Conservation (phyloP, 2,329 filamentous ascomycete genomes). For the Apiospora sp. region DNA sequence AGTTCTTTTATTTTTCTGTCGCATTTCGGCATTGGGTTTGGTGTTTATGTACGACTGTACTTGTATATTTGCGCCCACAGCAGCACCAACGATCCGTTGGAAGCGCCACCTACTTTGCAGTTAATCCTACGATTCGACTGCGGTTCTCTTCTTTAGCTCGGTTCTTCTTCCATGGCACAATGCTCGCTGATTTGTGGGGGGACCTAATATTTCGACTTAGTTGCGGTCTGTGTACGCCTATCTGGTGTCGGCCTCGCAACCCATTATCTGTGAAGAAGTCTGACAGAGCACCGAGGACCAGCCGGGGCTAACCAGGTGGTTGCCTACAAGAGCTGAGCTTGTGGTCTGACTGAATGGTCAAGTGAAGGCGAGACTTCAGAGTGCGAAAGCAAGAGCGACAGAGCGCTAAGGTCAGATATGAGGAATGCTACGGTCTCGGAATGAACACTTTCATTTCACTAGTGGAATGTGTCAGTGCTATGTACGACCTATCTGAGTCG, state of each 20-base stretch:
- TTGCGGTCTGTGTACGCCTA: not conserved
- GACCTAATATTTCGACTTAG: not conserved
- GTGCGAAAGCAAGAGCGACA: not conserved
- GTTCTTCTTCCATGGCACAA: not conserved
- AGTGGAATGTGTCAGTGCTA: not conserved
- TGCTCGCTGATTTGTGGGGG: not conserved
- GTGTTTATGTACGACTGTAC: not conserved
- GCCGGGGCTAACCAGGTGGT: not conserved
- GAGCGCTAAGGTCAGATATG: not conserved
- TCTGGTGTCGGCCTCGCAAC: not conserved
- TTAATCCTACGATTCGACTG: not conserved
- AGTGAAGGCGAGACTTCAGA: not conserved
- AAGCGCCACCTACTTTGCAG: not conserved
- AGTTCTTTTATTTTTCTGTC: conserved; percentile 9
- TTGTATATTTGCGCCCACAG: conserved; percentile 14
- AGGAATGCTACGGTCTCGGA: not conserved
- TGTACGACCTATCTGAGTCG: not conserved
- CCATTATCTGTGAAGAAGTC: not conserved
- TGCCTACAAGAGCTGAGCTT: not conserved
- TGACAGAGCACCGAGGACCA: not conserved
- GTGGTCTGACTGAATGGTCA: not conserved
- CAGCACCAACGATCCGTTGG: not conserved
- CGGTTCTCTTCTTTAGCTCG: not conserved
- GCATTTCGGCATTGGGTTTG: not conserved
- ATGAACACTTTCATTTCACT: not conserved